Conservation (phyloP, 2,329 filamentous ascomycete genomes). For the Penicillium freii region DNA sequence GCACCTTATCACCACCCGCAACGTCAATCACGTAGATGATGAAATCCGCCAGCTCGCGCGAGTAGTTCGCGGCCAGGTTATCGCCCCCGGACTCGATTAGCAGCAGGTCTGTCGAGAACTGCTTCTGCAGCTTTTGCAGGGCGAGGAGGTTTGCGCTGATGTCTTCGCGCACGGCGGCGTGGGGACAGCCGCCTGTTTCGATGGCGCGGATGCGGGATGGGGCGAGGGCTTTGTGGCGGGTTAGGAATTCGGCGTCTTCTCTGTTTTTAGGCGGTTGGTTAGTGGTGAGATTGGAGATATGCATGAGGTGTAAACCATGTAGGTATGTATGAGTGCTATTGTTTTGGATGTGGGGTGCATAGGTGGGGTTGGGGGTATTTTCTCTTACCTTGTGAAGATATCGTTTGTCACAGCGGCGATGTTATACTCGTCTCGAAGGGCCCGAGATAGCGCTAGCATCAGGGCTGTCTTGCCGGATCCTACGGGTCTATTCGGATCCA, state of each 20-base stretch:
- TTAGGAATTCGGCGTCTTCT: conserved; percentile 97
- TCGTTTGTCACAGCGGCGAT: conserved; percentile 97
- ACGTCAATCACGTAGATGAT: conserved; percentile 99
- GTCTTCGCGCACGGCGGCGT: conserved; percentile 96
- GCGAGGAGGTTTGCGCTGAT: conserved; percentile 91
- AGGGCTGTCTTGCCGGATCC: conserved; percentile 96
- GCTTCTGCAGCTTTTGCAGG: conserved; percentile 79
- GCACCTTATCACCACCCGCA: conserved; percentile 92
- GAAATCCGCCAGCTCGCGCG: conserved; percentile 88
- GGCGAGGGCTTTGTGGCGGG: conserved; percentile 77
- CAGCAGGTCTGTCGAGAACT: conserved; percentile 77
- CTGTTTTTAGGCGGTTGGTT: conserved; percentile 36
- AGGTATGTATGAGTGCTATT: background rate
- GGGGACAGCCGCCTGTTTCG: conserved; percentile 94
- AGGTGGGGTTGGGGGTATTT: background rate
- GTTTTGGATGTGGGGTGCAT: background rate
- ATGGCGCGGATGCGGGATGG: conserved; percentile 86
- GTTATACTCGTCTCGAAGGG: conserved; percentile 75
- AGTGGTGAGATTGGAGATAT: background rate
- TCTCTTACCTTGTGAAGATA: conserved; percentile 77
- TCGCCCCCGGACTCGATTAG: conserved; percentile 96
- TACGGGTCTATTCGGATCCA: conserved; percentile 64
- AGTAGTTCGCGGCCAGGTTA: conserved; percentile 96
- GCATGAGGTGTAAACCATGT: background rate
- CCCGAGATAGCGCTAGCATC: conserved; percentile 88